phyloP scores from a whole-genome alignment of 2,329 filamentous ascomycete genomes.

The Cryphonectria radicalis region DNA sequence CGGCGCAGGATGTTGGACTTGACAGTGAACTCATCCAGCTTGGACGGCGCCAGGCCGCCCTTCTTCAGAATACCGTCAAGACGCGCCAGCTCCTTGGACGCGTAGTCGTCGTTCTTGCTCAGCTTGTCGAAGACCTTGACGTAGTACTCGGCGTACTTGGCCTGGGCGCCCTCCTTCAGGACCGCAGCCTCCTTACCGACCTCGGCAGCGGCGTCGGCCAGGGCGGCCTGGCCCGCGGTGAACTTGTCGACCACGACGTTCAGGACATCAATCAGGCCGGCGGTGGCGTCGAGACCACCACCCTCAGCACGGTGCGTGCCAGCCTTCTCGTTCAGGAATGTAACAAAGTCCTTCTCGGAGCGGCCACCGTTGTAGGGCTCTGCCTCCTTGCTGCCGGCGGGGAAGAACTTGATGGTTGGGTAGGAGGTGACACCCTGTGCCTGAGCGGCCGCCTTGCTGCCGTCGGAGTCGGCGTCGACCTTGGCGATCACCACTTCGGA shows the following conservation, averaged over 20 bases:
- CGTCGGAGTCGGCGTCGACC: slow-evolving; percentile 89
- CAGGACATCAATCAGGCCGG: slow-evolving; percentile 80
- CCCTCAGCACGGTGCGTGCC: slow-evolving; percentile 84
- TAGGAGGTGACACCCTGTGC: slow-evolving; percentile 82
- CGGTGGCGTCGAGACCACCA: slow-evolving; percentile 76
- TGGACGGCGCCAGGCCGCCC: slow-evolving; percentile 81
- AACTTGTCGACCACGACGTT: slow-evolving; percentile 79
- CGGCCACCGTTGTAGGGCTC: slow-evolving; percentile 77
- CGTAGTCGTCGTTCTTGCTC: slow-evolving; percentile 75
- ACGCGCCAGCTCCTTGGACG: slow-evolving; percentile 81
- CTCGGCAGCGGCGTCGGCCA: slow-evolving; percentile 70
- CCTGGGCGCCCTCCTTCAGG: slow-evolving; percentile 64
- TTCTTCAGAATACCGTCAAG: slow-evolving; percentile 82
- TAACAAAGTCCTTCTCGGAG: slow-evolving; percentile 73
- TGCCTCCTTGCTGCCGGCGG: slow-evolving; percentile 75
- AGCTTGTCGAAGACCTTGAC: slow-evolving; percentile 89
- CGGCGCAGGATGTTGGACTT: slow-evolving; percentile 86
- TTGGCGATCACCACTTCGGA: slow-evolving; percentile 85
- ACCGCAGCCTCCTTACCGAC: slow-evolving; percentile 71
- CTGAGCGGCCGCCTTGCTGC: slow-evolving; percentile 77
- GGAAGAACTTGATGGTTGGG: slow-evolving; percentile 98
- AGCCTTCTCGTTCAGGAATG: slow-evolving; percentile 85
- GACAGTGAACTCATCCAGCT: slow-evolving; percentile 84
- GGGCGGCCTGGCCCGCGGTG: slow-evolving; percentile 59
- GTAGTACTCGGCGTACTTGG: slow-evolving; percentile 93